Conservation (phyloP, 495 filamentous ascomycete species). For the Penicillium ochrochloron region DNA sequence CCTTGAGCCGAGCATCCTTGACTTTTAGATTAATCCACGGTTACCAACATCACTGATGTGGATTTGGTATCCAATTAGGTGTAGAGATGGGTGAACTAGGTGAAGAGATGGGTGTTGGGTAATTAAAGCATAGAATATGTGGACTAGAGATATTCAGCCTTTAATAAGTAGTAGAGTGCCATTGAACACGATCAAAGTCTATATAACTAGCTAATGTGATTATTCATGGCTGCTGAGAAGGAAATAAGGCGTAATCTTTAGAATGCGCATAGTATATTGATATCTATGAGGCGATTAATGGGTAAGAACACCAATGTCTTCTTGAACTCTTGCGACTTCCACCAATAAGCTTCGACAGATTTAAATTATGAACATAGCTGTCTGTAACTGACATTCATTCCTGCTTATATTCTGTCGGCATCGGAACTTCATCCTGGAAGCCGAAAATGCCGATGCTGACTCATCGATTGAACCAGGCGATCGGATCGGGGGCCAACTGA, state of each 20-base stretch:
- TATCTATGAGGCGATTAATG: neutral
- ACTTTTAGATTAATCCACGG: neutral
- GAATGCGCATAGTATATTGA: neutral
- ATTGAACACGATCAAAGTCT: too few species aligned
- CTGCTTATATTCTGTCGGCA: neutral
- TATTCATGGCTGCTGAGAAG: too few species aligned
- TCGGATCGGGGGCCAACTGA: neutral
- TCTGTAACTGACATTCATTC: too few species aligned
- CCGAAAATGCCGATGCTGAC: slow-evolving; percentile 7
- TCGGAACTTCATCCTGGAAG: neutral
- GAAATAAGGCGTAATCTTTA: neutral
- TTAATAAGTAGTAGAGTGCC: too few species aligned
- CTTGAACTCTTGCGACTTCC: neutral
- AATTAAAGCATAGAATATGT: too few species aligned
- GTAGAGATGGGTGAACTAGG: too few species aligned
- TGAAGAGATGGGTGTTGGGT: too few species aligned
- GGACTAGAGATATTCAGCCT: too few species aligned
- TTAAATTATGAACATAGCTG: neutral
- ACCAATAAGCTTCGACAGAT: neutral
- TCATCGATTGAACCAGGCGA: neutral
- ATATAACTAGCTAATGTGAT: too few species aligned
- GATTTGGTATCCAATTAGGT: too few species aligned
- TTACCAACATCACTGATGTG: too few species aligned
- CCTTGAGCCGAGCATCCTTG: neutral
- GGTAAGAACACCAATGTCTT: neutral